phyloP scores from a whole-genome alignment of 169 alveolate genomes.

The Neospora caninum region DNA sequence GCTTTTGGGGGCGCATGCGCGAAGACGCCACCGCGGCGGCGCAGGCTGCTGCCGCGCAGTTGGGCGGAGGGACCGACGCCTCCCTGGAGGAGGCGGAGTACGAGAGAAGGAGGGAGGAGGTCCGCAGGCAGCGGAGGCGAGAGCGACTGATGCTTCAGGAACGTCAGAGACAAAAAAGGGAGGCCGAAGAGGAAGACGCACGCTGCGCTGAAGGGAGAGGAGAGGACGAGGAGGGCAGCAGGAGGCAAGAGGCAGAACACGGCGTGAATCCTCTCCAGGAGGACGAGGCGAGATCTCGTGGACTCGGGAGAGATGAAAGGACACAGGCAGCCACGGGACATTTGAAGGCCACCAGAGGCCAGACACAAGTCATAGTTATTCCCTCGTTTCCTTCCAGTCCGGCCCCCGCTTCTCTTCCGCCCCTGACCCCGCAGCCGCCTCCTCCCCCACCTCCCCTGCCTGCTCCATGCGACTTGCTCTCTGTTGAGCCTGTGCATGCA shows the following conservation, averaged over 20 bases:
- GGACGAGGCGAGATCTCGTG: neutral
- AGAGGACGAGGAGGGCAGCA: neutral
- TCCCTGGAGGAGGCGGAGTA: neutral
- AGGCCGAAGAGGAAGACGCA: neutral
- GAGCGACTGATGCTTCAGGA: neutral
- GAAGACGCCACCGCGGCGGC: constrained; percentile 33
- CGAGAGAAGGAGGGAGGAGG: neutral
- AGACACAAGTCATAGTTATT: too few species aligned
- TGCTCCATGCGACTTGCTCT: too few species aligned
- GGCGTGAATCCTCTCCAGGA: neutral
- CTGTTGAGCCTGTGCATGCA: too few species aligned
- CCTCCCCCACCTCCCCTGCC: too few species aligned
- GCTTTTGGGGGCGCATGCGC: neutral
- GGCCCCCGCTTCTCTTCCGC: too few species aligned
- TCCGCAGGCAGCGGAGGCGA: neutral
- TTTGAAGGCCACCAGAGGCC: too few species aligned
- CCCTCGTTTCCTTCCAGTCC: too few species aligned
- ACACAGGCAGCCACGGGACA: neutral
- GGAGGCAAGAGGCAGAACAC: neutral
- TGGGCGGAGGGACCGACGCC: neutral
- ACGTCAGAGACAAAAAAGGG: neutral
- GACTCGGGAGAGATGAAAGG: neutral
- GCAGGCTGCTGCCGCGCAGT: neutral
- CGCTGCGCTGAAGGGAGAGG: neutral
- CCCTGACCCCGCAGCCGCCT: too few species aligned